Evolutionary conservation across 768 basidiomycete genomes (phyloP).

Genomic region (Kockovaella imperatae): DNA sequence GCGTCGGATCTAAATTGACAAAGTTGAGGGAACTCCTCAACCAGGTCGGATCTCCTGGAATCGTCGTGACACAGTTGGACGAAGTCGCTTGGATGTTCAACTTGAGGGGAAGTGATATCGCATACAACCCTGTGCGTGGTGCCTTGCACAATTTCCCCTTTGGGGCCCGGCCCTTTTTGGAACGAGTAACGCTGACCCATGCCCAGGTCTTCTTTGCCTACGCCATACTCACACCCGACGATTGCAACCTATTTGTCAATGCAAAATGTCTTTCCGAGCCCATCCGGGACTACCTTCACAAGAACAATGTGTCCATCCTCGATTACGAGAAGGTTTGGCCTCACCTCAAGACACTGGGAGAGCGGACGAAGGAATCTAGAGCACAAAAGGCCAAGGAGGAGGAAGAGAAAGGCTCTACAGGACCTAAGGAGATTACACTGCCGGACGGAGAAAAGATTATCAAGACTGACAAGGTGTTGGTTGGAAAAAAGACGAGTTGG

Average conservation of each 20-base stretch:
- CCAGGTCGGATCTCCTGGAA: constrained; percentile 53
- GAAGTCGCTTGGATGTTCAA: constrained; percentile 70
- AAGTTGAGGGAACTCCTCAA: constrained; percentile 58
- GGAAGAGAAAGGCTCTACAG: background rate
- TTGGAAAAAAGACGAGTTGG: constrained; percentile 69
- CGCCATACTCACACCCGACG: constrained; percentile 59
- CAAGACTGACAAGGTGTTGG: constrained; percentile 53
- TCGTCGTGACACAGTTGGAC: constrained; percentile 81
- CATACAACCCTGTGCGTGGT: constrained; percentile 63
- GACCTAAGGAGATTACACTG: constrained; percentile 7
- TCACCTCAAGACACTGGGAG: constrained; percentile 50
- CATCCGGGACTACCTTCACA: constrained; percentile 53
- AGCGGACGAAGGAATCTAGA: constrained; percentile 8
- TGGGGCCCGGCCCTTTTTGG: background rate
- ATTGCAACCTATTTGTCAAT: constrained; percentile 64
- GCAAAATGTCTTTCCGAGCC: constrained; percentile 50
- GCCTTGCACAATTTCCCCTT: background rate
- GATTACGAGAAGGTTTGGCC: constrained; percentile 64
- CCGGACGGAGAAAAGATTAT: constrained; percentile 13
- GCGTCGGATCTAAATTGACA: constrained; percentile 54
- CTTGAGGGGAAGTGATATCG: constrained; percentile 83
- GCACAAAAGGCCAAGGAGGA: constrained; percentile 1
- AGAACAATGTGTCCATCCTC: constrained; percentile 54
- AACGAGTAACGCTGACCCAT: background rate
- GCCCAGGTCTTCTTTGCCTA: constrained; percentile 87